These are phyloP conservation scores for Antitrichia curtipendula DNA, from an alignment of 225 moss, liverwort and hornwort genomes.

Conservation along the genomic window DNA sequence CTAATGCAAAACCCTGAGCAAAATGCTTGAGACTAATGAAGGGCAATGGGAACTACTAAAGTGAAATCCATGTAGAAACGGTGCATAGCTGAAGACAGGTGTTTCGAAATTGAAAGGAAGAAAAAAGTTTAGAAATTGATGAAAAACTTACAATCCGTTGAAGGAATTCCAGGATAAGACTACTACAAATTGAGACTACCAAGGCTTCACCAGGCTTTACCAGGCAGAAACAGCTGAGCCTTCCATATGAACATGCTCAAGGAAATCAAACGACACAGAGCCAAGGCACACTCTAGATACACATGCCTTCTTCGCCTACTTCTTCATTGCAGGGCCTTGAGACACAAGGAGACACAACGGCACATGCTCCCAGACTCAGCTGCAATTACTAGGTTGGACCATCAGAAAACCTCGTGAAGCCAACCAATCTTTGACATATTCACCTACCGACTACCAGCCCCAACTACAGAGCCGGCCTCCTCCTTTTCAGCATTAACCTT, in stretches of 20 bases:
- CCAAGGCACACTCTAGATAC: background rate
- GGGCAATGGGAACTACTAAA: background rate
- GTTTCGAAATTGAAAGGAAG: background rate
- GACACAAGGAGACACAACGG: background rate
- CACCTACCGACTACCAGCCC: constrained; percentile 13
- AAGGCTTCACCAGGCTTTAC: constrained; percentile 3
- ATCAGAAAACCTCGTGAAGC: background rate
- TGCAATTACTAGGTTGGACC: constrained; percentile 22
- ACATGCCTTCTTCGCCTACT: constrained; percentile 9
- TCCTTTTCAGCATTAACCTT: background rate
- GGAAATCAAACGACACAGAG: constrained; percentile 5
- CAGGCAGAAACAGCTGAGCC: constrained; percentile 14
- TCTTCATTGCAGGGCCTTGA: constrained; percentile 4
- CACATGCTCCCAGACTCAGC: constrained; percentile 2
- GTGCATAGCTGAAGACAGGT: background rate
- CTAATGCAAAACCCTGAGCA: background rate
- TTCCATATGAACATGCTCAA: constrained; percentile 17
- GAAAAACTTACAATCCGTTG: constrained; percentile 7
- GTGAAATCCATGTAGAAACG: background rate
- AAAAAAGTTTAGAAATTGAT: background rate
- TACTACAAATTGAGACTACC: constrained; percentile 6
- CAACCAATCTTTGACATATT: background rate
- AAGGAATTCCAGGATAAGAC: background rate
- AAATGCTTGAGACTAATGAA: background rate
- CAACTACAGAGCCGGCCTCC: background rate